phyloP scores from a whole-genome alignment of 176 grass and related monocot genomes.

The Rhynchospora tenuis region DNA sequence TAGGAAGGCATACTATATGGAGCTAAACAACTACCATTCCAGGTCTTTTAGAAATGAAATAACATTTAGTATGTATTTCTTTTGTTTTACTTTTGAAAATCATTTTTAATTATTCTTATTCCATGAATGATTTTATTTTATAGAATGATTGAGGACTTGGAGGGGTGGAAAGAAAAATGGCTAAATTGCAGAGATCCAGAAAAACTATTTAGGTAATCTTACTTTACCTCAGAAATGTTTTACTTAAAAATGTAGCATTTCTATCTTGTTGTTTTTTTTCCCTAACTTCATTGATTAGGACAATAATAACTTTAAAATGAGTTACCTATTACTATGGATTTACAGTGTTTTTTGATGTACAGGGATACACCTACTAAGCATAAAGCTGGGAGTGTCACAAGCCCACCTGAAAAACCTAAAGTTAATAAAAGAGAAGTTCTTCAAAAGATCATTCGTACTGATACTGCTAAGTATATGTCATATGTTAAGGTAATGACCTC shows the following conservation, averaged over 20 bases:
- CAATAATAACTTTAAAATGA: conserved; percentile 3
- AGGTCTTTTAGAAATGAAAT: conserved; percentile 36
- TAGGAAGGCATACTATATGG: conserved; percentile 47
- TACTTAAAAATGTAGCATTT: neutral
- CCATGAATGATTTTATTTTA: conserved; percentile 11
- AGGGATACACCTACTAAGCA: conserved; percentile 31
- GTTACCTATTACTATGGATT: neutral
- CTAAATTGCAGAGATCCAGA: conserved; percentile 47
- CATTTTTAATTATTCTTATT: conserved; percentile 18
- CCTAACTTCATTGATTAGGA: neutral
- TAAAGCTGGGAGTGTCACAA: conserved; percentile 31
- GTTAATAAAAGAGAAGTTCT: conserved; percentile 27
- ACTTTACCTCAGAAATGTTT: neutral
- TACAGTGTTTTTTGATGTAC: conserved; percentile 21
- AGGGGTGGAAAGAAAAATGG: conserved; percentile 74
- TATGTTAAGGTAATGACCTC: conserved; percentile 44
- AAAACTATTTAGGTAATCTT: conserved; percentile 41
- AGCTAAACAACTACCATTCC: conserved; percentile 62
- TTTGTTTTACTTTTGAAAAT: neutral
- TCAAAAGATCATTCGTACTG: conserved; percentile 20
- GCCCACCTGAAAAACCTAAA: conserved; percentile 30
- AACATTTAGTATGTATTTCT: conserved; percentile 15
- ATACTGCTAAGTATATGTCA: conserved; percentile 50
- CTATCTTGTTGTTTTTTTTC: neutral
- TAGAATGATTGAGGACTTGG: conserved; percentile 68